Evolutionary conservation across 768 basidiomycete genomes (phyloP).

Genomic region (Pleurotus djamor): DNA sequence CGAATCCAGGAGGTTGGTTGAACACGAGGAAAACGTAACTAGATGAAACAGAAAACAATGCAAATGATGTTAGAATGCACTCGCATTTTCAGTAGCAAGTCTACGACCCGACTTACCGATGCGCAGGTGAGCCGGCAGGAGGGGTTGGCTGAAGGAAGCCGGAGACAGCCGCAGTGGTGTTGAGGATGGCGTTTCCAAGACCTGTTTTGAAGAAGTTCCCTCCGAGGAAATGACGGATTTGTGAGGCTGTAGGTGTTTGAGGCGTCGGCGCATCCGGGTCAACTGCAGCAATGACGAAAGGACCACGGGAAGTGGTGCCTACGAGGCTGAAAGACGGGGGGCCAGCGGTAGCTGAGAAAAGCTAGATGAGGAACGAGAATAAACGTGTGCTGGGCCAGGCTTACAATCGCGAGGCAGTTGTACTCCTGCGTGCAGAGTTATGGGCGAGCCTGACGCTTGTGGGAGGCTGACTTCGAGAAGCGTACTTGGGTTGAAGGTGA

Average conservation of each 20-base stretch:
- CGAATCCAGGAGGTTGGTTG: slow-evolving; percentile 38
- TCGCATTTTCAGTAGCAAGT: neutral
- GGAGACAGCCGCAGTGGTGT: slow-evolving; percentile 39
- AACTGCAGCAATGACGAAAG: slow-evolving; percentile 44
- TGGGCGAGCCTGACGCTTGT: slow-evolving; percentile 19
- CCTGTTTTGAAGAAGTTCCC: slow-evolving; percentile 29
- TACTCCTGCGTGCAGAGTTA: slow-evolving; percentile 31
- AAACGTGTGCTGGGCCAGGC: neutral
- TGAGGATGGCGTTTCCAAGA: slow-evolving; percentile 20
- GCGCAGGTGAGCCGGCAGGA: slow-evolving; percentile 36
- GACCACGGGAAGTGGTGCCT: slow-evolving; percentile 25
- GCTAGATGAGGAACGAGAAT: neutral
- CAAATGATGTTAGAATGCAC: neutral
- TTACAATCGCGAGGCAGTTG: slow-evolving; percentile 31
- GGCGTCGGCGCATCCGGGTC: slow-evolving; percentile 56
- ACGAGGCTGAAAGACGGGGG: slow-evolving; percentile 30
- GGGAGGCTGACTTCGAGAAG: slow-evolving; percentile 34
- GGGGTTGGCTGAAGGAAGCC: slow-evolving; percentile 39
- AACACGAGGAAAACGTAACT: slow-evolving; percentile 50
- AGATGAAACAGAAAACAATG: neutral
- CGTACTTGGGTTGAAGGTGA: slow-evolving; percentile 30
- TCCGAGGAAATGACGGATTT: slow-evolving; percentile 48
- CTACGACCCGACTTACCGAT: slow-evolving; percentile 28
- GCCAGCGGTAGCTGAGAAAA: slow-evolving; percentile 30
- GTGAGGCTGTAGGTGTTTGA: slow-evolving; percentile 33